Conservation (phyloP, 805 yeast species). For the Osmozyma mogii region DNA sequence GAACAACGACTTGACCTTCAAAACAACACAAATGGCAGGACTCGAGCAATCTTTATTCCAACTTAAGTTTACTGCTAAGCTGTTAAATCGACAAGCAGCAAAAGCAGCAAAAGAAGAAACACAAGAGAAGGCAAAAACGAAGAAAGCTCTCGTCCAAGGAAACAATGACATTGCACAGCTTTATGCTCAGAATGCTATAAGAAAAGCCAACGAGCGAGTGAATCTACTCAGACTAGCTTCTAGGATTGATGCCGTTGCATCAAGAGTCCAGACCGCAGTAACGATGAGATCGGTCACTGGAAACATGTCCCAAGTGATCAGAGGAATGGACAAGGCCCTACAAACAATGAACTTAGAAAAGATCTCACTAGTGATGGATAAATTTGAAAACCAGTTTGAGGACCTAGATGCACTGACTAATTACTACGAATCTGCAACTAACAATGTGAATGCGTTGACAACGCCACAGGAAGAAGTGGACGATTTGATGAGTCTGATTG, state of each 20-base stretch:
- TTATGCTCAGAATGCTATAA: constrained; percentile 92
- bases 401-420: constrained; percentile 91
- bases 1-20: too few relatives aligned
- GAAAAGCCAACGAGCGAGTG: constrained; percentile 81
- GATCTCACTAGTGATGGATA: constrained; percentile 93
- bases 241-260: constrained; percentile 91
- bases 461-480: constrained; percentile 97
- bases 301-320: constrained; percentile 87
- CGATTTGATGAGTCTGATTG: constrained; percentile 79
- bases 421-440: constrained; percentile 86
- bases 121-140: constrained; percentile 78
- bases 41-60: constrained; percentile 23
- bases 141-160: constrained; percentile 80
- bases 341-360: constrained; percentile 92
- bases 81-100: constrained; percentile 79
- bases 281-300: constrained; percentile 95
- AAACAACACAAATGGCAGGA: constrained; percentile 15
- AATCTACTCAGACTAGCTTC: constrained; percentile 78
- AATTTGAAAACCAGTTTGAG: constrained; percentile 92
- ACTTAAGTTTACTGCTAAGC: constrained; percentile 78
- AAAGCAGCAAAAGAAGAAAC: constrained; percentile 88
- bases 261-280: constrained; percentile 94
- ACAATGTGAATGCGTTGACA: constrained; percentile 75
- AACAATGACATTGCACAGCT: constrained; percentile 87
- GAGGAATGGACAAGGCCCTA: constrained; percentile 94